Base-by-base conservation (phyloP, 495 filamentous ascomycete species). In the Penicillium bovifimosum region DNA sequence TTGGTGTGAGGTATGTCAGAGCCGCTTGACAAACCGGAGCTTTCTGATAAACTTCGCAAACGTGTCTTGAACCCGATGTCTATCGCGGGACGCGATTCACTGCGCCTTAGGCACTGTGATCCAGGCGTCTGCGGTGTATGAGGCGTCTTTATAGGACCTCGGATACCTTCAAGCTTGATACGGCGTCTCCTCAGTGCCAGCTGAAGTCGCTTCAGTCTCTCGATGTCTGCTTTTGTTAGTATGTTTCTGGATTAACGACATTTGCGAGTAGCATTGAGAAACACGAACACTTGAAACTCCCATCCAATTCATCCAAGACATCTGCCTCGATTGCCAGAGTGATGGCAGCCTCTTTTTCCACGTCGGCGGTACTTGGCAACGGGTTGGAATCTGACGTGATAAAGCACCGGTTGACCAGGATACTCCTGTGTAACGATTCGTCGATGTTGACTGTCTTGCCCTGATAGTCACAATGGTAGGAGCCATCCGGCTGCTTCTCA, bases 121-220 rank as follows among this genome's bases (percentile, higher is more conserved):
- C 34, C 20, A 11, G 24, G 28, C 9, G n/a, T 32, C 3, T 50
- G 48, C 26, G 38, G 29, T 3, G 38, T 42, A 3, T 16, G 7
- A 9, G 36, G 26, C 9, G 18, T 32, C n/a, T 50, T 50, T 6
- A 2, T 7, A 3, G 48, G 48, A 7, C 6, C 38, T 16, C 5
- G 38, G 34, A 26, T 16, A 1, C 28, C 11, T 9, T 34, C 11
- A 3, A 50, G 48, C 13, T 14, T 41, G 2, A 26, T 33, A 6
- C 48, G 48, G n/a, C 48, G 48, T 27, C 16, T 50, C 36, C 40
- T 41, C 28, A 50, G 29, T 11, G 48, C 14, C 18, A 41, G 48
- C 29, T 50, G 38, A n/a, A 50, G 48, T 33, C 38, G 36, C 38
- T 50, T 41, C 29, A 50, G n/a, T 27, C n/a, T 24, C 17, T 50